Base-by-base conservation (phyloP, 164 flowering plant genomes). In the Cinnamomum chago region DNA sequence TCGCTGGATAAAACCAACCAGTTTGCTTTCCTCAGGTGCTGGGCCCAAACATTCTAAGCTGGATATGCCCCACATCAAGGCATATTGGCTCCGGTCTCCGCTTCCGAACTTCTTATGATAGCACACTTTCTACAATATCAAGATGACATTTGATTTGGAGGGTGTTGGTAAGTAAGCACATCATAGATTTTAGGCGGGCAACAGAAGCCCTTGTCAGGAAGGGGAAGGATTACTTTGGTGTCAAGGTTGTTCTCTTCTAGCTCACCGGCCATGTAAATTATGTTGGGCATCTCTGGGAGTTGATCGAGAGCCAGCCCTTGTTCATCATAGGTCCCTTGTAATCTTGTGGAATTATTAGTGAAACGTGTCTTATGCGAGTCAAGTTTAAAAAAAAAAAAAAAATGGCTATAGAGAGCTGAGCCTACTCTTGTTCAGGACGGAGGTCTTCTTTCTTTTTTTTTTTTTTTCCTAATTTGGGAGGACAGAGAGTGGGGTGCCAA, bases 61-160 rank as follows among this genome's bases (percentile, higher is more conserved):
- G 98, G 98, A 1, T 90, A 52, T 89, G 88, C 76, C 98, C 98
- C 3, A 87, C 90, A 25, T 79, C 93, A 23, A 78, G 80, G 28
- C 93, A 95, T 79, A 83, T 87, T 62, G 93, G 97, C 75, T 83
- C 94, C 33, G 99, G 98, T 62, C 78, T 90, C 72, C 89, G 87
- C 24, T 95, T 88, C 78, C 88, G 84, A 20, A 88, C 99, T 65
- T 70, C 85, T 58, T 89, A 77, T 73, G 94, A 89, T 69, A 75
- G 47, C 23, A 6, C 60, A 17, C 23, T 55, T 28, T 75, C 73
- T 14, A 68, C 78, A 65, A 24, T 64, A 62, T 24, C 69, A 14
- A 75, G 80, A 70, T 84, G 60, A 55, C n/a, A 14, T 20, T 55
- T 55, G 60, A 55, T 17, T 15, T 55, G n/a, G 60, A 15, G 60